A percentile compares a stretch with the other conserved stretches of the same genome.
Evolutionary conservation across 805 yeast genomes (phyloP).

Genomic region (Dipodascus albidus): DNA sequence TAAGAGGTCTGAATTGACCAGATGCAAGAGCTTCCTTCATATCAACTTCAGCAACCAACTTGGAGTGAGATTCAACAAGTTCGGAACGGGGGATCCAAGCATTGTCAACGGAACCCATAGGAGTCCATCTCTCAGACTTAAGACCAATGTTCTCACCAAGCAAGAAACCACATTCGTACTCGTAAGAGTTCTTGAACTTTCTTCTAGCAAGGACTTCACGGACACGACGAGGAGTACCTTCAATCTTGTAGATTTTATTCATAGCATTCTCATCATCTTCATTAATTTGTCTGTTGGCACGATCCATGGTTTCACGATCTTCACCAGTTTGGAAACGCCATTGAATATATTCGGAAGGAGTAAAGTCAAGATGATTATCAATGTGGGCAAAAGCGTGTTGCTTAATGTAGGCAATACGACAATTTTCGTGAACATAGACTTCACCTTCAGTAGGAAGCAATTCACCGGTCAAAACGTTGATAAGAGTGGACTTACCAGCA

Average conservation of each 20-base stretch:
- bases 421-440: conserved; percentile 98
- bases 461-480: conserved; percentile 99
- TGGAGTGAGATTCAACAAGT: conserved; percentile 91
- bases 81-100: conserved; percentile 99
- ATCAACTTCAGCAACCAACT: conserved; percentile 99
- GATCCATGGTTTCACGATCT: conserved; percentile 99
- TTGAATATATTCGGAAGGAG: conserved; percentile 99
- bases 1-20: conserved; percentile 99
- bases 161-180: conserved; percentile 95
- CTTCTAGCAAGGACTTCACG: conserved; percentile 90
- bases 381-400: conserved; percentile 99
- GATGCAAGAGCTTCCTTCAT: conserved; percentile 99
- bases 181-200: conserved; percentile 99
- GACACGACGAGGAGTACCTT: conserved; percentile 97
- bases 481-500: conserved; percentile 99
- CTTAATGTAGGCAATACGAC: conserved; percentile 99
- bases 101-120: conserved; percentile 99
- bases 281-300: conserved; percentile 97
- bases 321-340: conserved; percentile 99
- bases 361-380: conserved; percentile 96
- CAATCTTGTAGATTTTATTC: conserved; percentile 99
- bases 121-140: conserved; percentile 99
- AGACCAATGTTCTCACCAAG: conserved; percentile 98
- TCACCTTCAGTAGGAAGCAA: conserved; percentile 97
- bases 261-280: conserved; percentile 95